These are phyloP conservation scores for Castanea crenata DNA, from an alignment of 306 rosid genomes.

Conservation along the genomic window DNA sequence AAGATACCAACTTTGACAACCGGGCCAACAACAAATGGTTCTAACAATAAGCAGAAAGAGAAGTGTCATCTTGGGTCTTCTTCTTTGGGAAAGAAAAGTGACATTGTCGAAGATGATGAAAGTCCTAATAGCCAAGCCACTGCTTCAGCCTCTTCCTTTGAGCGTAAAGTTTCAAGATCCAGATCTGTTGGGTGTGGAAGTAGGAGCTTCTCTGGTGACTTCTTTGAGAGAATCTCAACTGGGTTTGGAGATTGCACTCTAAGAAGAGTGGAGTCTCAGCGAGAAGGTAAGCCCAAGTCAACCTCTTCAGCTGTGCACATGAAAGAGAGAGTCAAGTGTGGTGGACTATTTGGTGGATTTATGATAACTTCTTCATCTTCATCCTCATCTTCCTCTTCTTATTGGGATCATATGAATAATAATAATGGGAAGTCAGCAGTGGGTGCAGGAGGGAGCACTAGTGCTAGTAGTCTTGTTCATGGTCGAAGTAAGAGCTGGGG, in stretches of 20 bases:
- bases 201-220: slow-evolving; percentile 91
- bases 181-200: slow-evolving; percentile 98
- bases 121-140: slow-evolving; percentile 43
- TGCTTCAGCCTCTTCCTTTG: slow-evolving; percentile 66
- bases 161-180: slow-evolving; percentile 89
- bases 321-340: slow-evolving; percentile 79
- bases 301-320: slow-evolving; percentile 30
- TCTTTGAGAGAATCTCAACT: slow-evolving; percentile 95
- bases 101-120: slow-evolving; percentile 38
- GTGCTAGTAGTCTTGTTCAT: slow-evolving; percentile 3
- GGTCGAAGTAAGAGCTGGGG: slow-evolving; percentile 66
- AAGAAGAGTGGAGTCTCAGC: slow-evolving; percentile 83
- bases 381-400: slow-evolving; percentile 63
- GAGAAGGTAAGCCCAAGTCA: slow-evolving; percentile 64
- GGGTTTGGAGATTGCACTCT: slow-evolving; percentile 95
- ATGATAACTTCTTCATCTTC: slow-evolving; percentile 78
- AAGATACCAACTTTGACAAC: slow-evolving; percentile 5
- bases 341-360: slow-evolving; percentile 84
- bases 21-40: background rate
- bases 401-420: slow-evolving; percentile 72
- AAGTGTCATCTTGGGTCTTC: slow-evolving; percentile 8
- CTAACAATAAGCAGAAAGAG: background rate
- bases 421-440: slow-evolving; percentile 34
- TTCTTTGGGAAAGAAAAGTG: slow-evolving; percentile 7
- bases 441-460: too few species aligned